Percentiles rank a stretch among this genome's conserved stretches.
Conservation (phyloP, 805 yeast species). For the Hanseniaspora taiwanica region DNA sequence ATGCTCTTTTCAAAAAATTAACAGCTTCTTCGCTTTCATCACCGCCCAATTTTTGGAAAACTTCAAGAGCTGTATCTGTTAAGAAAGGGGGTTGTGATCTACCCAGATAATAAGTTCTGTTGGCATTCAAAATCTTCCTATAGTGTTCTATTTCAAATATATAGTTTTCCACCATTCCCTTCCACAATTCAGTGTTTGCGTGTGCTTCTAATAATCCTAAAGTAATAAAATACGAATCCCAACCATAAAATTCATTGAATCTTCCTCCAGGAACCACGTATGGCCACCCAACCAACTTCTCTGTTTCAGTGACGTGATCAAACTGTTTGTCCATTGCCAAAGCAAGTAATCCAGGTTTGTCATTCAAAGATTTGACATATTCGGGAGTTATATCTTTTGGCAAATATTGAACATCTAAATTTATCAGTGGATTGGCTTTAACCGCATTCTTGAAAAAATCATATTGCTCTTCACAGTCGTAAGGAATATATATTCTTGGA, state of each 20-base stretch:
- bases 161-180: conserved; percentile 86
- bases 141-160: conserved; percentile 81
- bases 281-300: conserved; percentile 51
- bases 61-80: conserved; percentile 77
- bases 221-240: conserved; percentile 94
- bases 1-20: conserved; percentile 52
- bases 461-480: conserved; percentile 53
- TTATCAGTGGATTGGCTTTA: conserved; percentile 36
- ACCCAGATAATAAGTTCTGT: conserved; percentile 78
- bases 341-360: conserved; percentile 75
- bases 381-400: conserved; percentile 68
- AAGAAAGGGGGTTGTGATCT: conserved; percentile 95
- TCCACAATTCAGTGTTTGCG: conserved; percentile 53
- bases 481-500: conserved; percentile 72
- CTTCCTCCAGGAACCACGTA: conserved; percentile 97
- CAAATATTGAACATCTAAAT: conserved; percentile 61
- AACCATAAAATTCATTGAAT: conserved; percentile 91
- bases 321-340: conserved; percentile 48
- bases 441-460: conserved; percentile 50
- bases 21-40: conserved; percentile 35
- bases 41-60: conserved; percentile 46
- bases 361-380: conserved; percentile 61
- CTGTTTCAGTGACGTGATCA: conserved; percentile 35
- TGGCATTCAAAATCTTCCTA: conserved; percentile 89
- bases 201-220: conserved; percentile 59